phyloP scores from a whole-genome alignment of 768 basidiomycete species.

The Mycena pura region DNA sequence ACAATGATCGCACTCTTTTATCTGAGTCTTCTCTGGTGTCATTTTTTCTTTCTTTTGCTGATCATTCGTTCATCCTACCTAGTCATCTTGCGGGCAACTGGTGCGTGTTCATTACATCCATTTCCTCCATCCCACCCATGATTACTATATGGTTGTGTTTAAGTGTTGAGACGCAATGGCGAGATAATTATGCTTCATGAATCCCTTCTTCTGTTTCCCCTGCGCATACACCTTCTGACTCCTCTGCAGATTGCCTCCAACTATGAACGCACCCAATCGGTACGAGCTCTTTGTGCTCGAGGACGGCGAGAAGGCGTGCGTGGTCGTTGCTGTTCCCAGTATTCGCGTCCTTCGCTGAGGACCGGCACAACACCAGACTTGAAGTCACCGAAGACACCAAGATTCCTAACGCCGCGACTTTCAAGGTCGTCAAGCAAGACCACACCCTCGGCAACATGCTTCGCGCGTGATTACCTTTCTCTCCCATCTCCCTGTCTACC shows the following conservation, averaged over 20 bases:
- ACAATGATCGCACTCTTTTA: slow-evolving; percentile 58
- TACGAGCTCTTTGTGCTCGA: slow-evolving; percentile 91
- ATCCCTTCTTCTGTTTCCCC: too few species aligned
- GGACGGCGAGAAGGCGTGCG: slow-evolving; percentile 93
- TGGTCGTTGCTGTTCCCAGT: slow-evolving; percentile 29
- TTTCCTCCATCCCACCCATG: too few species aligned
- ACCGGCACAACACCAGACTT: slow-evolving; percentile 60
- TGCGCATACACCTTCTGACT: background rate
- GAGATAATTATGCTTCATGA: too few species aligned
- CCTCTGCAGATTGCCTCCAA: slow-evolving; percentile 19
- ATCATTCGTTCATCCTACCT: background rate
- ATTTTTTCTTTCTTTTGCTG: background rate
- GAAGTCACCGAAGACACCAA: slow-evolving; percentile 95
- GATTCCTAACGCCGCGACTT: slow-evolving; percentile 95
- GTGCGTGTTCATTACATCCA: too few species aligned
- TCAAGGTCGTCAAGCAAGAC: slow-evolving; percentile 95
- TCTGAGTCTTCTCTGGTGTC: slow-evolving; percentile 45
- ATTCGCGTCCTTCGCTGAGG: slow-evolving; percentile 12
- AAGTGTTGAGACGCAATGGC: too few species aligned
- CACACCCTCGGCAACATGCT: slow-evolving; percentile 97
- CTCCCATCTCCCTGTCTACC: background rate
- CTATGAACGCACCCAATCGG: slow-evolving; percentile 94
- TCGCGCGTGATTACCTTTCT: slow-evolving; percentile 70
- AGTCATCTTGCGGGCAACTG: too few species aligned
- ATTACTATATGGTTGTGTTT: too few species aligned